Conservation (phyloP, 768 basidiomycete genomes). For the Tulasnella sp. region DNA sequence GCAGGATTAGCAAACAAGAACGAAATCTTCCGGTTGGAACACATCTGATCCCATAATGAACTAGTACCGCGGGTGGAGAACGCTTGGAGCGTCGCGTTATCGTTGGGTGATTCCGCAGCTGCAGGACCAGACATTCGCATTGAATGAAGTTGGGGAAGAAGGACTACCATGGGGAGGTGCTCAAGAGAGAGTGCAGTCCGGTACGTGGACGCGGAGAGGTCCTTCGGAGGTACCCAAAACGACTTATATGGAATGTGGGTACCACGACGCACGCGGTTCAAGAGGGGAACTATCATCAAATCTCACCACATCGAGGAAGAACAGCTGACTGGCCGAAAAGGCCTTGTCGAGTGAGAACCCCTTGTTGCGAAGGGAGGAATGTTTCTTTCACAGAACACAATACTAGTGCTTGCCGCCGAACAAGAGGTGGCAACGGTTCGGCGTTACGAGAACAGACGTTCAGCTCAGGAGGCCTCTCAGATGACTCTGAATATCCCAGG, state of each 20-base stretch:
- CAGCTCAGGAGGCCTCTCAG: too few relatives aligned
- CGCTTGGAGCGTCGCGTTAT: neutral
- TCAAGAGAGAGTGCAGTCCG: neutral
- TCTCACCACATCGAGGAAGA: neutral
- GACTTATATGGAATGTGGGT: neutral
- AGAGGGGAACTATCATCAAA: neutral
- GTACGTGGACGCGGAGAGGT: neutral
- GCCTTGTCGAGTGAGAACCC: too few relatives aligned
- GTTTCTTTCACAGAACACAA: too few relatives aligned
- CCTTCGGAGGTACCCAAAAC: neutral
- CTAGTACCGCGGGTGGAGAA: neutral
- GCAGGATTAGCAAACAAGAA: too few relatives aligned
- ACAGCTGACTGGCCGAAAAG: too few relatives aligned
- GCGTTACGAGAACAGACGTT: too few relatives aligned
- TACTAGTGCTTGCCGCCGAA: too few relatives aligned
- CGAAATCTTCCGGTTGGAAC: too few relatives aligned
- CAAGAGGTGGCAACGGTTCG: too few relatives aligned
- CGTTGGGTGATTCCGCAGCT: neutral
- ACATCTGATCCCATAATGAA: too few relatives aligned
- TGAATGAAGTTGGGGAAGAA: neutral
- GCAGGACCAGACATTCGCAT: neutral
- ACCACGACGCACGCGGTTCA: neutral
- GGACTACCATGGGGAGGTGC: neutral
- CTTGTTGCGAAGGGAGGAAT: too few relatives aligned
- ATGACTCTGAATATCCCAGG: too few relatives aligned